Percentiles rank a stretch among this genome's conserved stretches.
phyloP scores from a whole-genome alignment of 352 stramenopile genomes.

The Globisporangium apiculatum region DNA sequence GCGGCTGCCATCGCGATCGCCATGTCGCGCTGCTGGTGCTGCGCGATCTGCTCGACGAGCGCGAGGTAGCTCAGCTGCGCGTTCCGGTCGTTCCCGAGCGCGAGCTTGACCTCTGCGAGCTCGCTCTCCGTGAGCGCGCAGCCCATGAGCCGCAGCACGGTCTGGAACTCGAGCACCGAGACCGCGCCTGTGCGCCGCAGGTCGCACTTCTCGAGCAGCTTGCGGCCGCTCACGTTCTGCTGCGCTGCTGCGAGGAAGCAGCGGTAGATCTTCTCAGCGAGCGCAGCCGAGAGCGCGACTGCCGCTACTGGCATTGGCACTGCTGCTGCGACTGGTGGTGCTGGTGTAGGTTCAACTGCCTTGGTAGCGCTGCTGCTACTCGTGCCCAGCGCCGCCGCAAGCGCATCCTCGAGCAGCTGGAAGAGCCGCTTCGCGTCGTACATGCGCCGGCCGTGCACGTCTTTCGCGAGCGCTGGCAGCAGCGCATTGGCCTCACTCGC shows the following conservation, averaged over 20 bases:
- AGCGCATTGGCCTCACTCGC: conserved; percentile 46
- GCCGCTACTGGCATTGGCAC: background rate
- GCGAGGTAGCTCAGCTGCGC: conserved; percentile 41
- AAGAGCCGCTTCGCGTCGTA: conserved; percentile 25
- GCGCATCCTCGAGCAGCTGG: conserved; percentile 23
- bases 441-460: conserved; percentile 18
- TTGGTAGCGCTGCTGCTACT: conserved; percentile 1
- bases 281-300: conserved; percentile 10
- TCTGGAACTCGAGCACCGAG: conserved; percentile 64
- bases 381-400: conserved; percentile 14
- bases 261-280: conserved; percentile 58
- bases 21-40: conserved; percentile 17
- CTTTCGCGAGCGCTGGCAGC: conserved; percentile 25
- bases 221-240: conserved; percentile 65
- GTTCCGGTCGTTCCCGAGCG: conserved; percentile 35
- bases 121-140: conserved; percentile 47
- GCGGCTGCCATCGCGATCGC: background rate
- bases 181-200: conserved; percentile 37
- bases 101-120: conserved; percentile 38
- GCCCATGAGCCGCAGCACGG: conserved; percentile 69
- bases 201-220: conserved; percentile 72
- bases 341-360: conserved; percentile 11
- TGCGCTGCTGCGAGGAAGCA: conserved; percentile 64
- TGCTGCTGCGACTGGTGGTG: background rate
- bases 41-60: conserved; percentile 40